phyloP scores from a whole-genome alignment of 352 stramenopile genomes.

The Phytophthora crassamura region DNA sequence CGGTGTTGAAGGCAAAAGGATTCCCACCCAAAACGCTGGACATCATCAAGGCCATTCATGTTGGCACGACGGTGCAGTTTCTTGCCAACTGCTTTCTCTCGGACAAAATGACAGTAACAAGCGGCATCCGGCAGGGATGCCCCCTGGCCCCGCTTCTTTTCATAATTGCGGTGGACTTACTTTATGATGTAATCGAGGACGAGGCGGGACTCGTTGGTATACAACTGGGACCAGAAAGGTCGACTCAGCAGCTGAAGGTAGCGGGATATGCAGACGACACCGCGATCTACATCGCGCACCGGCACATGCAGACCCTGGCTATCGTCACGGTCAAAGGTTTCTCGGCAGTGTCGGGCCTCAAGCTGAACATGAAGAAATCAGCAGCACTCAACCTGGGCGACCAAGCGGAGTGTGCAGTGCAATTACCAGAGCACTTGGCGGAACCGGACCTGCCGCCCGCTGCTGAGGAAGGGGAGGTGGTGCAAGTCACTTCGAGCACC shows the following conservation, averaged over 20 bases:
- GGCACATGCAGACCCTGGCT: background rate
- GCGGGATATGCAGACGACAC: conserved; percentile 15
- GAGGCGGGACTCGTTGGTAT: background rate
- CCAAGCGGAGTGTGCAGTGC: too few relatives aligned
- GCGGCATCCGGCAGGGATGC: conserved; percentile 10
- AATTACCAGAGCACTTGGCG: too few relatives aligned
- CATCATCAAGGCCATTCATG: background rate
- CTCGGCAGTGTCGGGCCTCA: background rate
- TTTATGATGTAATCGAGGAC: conserved; percentile 2
- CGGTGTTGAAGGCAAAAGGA: background rate
- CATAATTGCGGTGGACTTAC: background rate
- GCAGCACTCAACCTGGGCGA: too few relatives aligned
- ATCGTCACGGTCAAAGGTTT: background rate
- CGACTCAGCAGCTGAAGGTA: background rate
- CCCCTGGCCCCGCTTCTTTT: conserved; percentile 5
- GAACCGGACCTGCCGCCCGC: background rate
- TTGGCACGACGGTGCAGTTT: background rate
- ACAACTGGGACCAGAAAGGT: background rate
- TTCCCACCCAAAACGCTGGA: background rate
- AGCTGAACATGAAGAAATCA: too few relatives aligned
- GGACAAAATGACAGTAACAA: background rate
- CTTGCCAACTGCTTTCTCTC: background rate
- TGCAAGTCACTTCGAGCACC: too few relatives aligned
- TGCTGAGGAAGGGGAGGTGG: background rate
- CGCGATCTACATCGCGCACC: conserved; percentile 1